phyloP scores from a whole-genome alignment of 768 basidiomycete species.

The Rhizopogon salebrosus region DNA sequence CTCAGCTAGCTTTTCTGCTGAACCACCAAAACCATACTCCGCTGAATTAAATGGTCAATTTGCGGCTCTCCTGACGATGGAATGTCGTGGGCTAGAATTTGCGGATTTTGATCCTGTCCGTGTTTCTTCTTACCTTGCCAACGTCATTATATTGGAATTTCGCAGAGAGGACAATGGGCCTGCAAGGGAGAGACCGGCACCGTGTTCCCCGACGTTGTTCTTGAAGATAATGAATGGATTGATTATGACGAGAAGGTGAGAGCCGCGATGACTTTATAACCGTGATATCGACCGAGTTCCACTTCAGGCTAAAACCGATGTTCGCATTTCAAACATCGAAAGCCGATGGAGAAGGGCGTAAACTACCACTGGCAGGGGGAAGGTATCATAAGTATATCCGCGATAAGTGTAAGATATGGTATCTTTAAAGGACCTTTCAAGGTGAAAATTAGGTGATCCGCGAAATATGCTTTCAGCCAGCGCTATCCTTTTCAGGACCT shows the following conservation, averaged over 20 bases:
- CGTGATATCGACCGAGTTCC: not conserved
- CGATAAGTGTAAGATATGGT: not conserved
- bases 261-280: not conserved
- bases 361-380: constrained; percentile 4
- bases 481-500: not conserved
- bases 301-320: constrained; percentile 52
- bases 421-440: not conserved
- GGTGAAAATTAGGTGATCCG: not conserved
- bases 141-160: not conserved
- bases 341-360: constrained; percentile 66
- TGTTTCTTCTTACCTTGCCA: not conserved
- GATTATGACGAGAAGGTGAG: constrained; percentile 90
- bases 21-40: constrained; percentile 33
- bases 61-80: constrained; percentile 62
- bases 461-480: not conserved
- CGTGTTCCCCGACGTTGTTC: constrained; percentile 59
- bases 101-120: constrained; percentile 71
- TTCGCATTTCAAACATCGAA: constrained; percentile 64
- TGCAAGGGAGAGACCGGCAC: constrained; percentile 62
- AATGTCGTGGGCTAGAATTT: constrained; percentile 87
- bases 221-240: constrained; percentile 68
- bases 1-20: constrained; percentile 64
- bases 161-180: constrained; percentile 67
- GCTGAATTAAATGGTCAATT: constrained; percentile 57
- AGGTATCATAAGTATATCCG: not conserved